These are phyloP conservation scores for Suhomyces bolitotheri DNA, from an alignment of 1,139 yeast species.

Conservation along the genomic window DNA sequence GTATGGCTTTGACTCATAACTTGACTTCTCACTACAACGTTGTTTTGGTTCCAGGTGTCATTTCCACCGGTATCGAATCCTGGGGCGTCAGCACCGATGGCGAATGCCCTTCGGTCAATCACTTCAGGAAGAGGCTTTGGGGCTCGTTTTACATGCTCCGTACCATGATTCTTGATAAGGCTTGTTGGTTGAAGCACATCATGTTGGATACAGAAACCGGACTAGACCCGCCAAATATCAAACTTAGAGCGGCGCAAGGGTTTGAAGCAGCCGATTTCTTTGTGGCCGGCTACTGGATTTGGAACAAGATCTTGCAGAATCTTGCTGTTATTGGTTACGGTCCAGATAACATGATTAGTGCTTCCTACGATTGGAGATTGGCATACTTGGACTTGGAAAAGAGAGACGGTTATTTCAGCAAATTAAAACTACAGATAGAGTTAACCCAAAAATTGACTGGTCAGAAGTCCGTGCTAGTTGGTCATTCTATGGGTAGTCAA, in stretches of 20 bases:
- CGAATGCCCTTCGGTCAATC: conserved; percentile 75
- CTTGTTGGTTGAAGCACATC: conserved; percentile 91
- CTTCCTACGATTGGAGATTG: conserved; percentile 95
- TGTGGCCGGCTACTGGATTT: conserved; percentile 97
- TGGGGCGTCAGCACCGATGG: conserved; percentile 78
- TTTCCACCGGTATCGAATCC: conserved; percentile 90
- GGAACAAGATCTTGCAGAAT: conserved; percentile 93
- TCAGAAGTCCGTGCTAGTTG: conserved; percentile 73
- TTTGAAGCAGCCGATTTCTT: conserved; percentile 97
- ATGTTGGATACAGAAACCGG: conserved; percentile 91
- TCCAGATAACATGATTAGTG: conserved; percentile 85
- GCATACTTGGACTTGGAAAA: conserved; percentile 84
- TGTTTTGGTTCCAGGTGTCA: conserved; percentile 93
- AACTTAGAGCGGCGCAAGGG: conserved; percentile 89
- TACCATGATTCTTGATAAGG: conserved; percentile 87
- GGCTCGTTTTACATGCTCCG: conserved; percentile 94
- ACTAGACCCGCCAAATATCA: conserved; percentile 81
- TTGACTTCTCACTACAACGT: conserved; percentile 69
- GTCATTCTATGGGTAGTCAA: conserved; percentile 98
- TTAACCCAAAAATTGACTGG: conserved; percentile 49
- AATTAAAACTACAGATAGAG: conserved; percentile 74
- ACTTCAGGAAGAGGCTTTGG: conserved; percentile 91
- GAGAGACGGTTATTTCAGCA: conserved; percentile 82
- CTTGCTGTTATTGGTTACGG: conserved; percentile 93
- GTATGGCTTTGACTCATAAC: conserved; percentile 54